phyloP scores from a whole-genome alignment of 345 rosid genomes.

The Populus ilicifolia region DNA sequence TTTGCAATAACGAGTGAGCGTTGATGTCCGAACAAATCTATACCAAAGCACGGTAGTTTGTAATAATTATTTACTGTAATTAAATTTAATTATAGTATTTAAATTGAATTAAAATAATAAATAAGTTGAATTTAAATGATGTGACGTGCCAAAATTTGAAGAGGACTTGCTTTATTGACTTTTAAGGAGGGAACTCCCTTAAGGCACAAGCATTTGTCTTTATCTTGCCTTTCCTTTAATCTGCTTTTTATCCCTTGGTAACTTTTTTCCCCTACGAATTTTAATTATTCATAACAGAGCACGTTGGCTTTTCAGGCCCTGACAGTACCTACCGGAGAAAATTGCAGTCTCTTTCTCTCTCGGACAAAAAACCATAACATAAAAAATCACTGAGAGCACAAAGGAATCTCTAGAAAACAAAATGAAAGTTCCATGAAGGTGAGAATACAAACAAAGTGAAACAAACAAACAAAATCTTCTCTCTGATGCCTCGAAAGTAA shows the following conservation, averaged over 20 bases:
- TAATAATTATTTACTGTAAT: too few relatives aligned
- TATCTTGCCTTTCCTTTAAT: background rate
- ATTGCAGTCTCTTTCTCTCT: constrained; percentile 2
- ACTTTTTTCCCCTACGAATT: constrained; percentile 5
- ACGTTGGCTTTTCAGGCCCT: constrained; percentile 48
- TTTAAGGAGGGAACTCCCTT: constrained; percentile 10
- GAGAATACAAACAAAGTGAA: constrained; percentile 11
- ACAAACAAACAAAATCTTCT: constrained; percentile 29
- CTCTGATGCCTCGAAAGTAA: constrained; percentile 12
- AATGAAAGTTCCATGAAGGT: constrained; percentile 41
- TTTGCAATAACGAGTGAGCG: too few relatives aligned
- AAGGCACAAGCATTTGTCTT: constrained; percentile 15
- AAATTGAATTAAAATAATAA: too few relatives aligned
- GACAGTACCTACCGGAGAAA: constrained; percentile 34
- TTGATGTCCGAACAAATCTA: too few relatives aligned
- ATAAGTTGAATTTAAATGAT: background rate
- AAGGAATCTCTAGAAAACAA: constrained; percentile 25
- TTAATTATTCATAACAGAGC: constrained; percentile 22
- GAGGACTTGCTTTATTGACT: constrained; percentile 38
- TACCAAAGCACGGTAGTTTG: too few relatives aligned
- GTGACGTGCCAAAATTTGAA: constrained; percentile 17
- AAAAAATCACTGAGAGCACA: background rate
- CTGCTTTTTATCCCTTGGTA: constrained; percentile 10
- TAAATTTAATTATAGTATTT: too few relatives aligned
- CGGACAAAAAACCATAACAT: background rate